These are phyloP conservation scores for Silene coronaria DNA, from an alignment of 179 eudicot genomes.

Conservation along the genomic window DNA sequence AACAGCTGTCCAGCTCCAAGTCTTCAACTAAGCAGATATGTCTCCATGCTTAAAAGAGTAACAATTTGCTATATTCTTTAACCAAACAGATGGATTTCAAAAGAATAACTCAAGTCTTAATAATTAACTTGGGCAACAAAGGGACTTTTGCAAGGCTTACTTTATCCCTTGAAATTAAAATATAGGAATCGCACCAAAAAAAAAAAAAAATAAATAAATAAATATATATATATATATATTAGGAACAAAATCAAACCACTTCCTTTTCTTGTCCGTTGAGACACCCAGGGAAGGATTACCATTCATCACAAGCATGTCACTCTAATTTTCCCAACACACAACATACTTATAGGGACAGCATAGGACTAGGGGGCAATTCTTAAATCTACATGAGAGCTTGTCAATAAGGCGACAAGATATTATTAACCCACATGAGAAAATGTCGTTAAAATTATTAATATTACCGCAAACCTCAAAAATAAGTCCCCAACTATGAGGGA, in stretches of 20 bases:
- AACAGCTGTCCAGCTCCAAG: neutral
- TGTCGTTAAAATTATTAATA: neutral
- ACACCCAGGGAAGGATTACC: neutral
- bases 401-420: neutral
- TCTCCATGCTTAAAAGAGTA: neutral
- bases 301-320: neutral
- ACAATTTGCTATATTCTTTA: neutral
- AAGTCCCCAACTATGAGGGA: neutral
- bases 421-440: neutral
- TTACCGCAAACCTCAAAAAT: neutral
- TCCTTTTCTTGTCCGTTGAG: neutral
- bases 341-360: neutral
- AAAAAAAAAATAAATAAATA: too few relatives aligned
- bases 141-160: neutral
- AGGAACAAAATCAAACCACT: neutral
- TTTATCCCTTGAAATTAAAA: neutral
- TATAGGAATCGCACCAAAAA: too few relatives aligned
- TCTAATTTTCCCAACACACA: neutral
- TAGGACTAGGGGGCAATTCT: neutral
- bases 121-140: neutral
- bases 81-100: constrained; percentile 6
- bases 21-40: neutral
- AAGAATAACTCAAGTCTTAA: neutral
- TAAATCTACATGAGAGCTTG: neutral
- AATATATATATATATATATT: too few relatives aligned